These are phyloP conservation scores for Gossypium lobatum DNA, from an alignment of 441 rosid genomes.

Conservation along the genomic window DNA sequence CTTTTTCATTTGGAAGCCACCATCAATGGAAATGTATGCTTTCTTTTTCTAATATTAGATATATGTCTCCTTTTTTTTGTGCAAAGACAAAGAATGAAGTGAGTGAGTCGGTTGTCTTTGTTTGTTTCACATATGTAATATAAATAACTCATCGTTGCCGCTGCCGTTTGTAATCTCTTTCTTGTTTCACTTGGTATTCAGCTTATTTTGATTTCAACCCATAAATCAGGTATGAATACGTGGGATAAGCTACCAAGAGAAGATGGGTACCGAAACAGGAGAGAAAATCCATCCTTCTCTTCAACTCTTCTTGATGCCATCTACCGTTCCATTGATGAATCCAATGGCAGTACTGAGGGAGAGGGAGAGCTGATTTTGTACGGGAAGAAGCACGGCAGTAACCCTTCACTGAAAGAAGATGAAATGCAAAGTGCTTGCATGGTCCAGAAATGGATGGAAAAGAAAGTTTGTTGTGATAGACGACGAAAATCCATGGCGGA, in stretches of 20 bases:
- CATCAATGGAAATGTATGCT: constrained; percentile 32
- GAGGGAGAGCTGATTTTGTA: constrained; percentile 23
- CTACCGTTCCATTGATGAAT: constrained; percentile 64
- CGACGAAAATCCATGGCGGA: constrained; percentile 49
- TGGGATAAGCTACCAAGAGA: constrained; percentile 34
- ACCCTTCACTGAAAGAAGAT: neutral
- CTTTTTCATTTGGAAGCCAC: constrained; percentile 21
- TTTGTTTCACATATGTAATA: constrained; percentile 8
- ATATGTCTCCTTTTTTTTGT: constrained; percentile 5
- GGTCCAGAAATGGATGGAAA: constrained; percentile 33
- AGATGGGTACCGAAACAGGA: constrained; percentile 20
- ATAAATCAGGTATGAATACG: constrained; percentile 32
- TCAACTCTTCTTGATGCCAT: constrained; percentile 66
- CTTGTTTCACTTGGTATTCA: neutral
- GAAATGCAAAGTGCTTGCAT: constrained; percentile 16
- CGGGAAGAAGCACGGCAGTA: constrained; percentile 19
- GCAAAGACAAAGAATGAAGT: too few species aligned
- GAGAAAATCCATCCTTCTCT: constrained; percentile 52
- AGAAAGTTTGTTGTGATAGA: constrained; percentile 24
- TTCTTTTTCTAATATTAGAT: neutral
- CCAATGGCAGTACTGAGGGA: constrained; percentile 14
- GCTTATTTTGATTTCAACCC: neutral
- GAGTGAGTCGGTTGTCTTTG: constrained; percentile 11
- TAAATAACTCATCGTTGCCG: neutral
- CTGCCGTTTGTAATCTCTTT: constrained; percentile 10